phyloP scores from a whole-genome alignment of 2,329 filamentous ascomycete genomes.

The Xylariaceae sp. region DNA sequence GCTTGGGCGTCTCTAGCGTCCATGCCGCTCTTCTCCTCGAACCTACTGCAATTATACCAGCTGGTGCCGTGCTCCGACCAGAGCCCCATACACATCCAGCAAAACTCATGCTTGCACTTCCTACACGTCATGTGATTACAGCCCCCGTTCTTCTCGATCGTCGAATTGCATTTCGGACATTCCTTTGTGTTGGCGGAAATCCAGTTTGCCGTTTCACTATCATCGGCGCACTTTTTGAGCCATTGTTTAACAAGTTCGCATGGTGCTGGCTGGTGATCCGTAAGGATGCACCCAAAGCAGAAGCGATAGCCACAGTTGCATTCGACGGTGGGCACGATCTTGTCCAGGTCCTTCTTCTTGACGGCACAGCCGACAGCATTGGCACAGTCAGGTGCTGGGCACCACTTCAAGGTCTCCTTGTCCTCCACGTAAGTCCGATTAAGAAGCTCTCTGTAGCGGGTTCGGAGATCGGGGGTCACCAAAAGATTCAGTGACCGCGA shows the following conservation, averaged over 20 bases:
- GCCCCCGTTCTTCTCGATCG: constrained; percentile 87
- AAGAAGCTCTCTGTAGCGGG: constrained; percentile 75
- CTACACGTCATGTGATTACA: constrained; percentile 39
- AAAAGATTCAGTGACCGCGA: constrained; percentile 80
- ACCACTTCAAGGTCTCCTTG: constrained; percentile 94
- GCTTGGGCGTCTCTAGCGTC: constrained; percentile 91
- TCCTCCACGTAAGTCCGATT: constrained; percentile 96
- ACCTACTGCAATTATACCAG: constrained; percentile 99
- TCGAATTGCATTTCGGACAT: constrained; percentile 91
- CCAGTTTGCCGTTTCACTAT: constrained; percentile 98
- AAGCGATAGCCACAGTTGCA: constrained; percentile 83
- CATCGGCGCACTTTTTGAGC: constrained; percentile 97
- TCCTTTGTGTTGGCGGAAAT: constrained; percentile 99
- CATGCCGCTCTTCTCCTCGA: constrained; percentile 88
- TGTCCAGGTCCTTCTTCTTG: constrained; percentile 79
- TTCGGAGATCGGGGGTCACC: constrained; percentile 49
- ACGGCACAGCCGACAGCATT: constrained; percentile 86
- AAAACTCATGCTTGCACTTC: constrained; percentile 49
- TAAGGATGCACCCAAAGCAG: constrained; percentile 88
- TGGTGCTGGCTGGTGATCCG: constrained; percentile 88
- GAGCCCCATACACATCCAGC: constrained; percentile 99
- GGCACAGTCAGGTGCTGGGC: constrained; percentile 92
- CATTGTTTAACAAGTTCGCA: constrained; percentile 89
- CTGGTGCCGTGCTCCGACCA: constrained; percentile 98
- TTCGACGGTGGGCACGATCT: constrained; percentile 81